phyloP scores from a whole-genome alignment of 345 rosid genomes.

The Sonneratia caseolaris region DNA sequence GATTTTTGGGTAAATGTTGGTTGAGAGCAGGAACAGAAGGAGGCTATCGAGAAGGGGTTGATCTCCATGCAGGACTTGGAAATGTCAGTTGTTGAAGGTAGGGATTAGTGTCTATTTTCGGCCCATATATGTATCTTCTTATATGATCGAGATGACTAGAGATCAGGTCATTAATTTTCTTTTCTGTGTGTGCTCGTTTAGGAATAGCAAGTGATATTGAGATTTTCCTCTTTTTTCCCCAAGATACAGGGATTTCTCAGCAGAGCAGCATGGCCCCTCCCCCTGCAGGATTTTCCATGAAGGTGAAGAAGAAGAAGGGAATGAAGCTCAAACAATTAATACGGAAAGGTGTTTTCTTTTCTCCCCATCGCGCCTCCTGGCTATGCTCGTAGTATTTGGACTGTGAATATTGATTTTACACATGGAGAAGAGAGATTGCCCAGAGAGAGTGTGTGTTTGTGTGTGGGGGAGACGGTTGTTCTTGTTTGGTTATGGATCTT shows the following conservation, averaged over 20 bases:
- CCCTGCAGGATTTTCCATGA: constrained; percentile 24
- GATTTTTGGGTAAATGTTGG: background rate
- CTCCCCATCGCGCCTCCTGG: background rate
- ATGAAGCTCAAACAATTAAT: constrained; percentile 19
- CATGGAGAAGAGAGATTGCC: no score
- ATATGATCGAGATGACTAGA: background rate
- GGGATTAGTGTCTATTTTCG: background rate
- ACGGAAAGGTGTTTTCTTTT: background rate
- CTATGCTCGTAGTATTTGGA: background rate
- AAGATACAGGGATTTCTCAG: constrained; percentile 20
- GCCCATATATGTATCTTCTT: background rate
- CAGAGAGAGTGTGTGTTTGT: no score
- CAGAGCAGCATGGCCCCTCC: constrained; percentile 18
- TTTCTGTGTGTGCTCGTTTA: background rate
- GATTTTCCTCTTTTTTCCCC: background rate
- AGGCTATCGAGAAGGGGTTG: constrained; percentile 56
- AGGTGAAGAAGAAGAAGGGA: constrained; percentile 24
- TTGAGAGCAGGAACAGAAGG: constrained; percentile 57
- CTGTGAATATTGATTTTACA: background rate
- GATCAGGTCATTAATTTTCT: background rate
- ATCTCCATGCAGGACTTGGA: constrained; percentile 68
- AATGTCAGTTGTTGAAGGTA: constrained; percentile 57
- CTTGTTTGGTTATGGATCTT: background rate
- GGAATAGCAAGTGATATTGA: background rate
- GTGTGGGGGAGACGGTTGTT: background rate